Base-by-base conservation (phyloP, 2,329 filamentous ascomycete genomes). In the Nigrospora osmanthi region DNA sequence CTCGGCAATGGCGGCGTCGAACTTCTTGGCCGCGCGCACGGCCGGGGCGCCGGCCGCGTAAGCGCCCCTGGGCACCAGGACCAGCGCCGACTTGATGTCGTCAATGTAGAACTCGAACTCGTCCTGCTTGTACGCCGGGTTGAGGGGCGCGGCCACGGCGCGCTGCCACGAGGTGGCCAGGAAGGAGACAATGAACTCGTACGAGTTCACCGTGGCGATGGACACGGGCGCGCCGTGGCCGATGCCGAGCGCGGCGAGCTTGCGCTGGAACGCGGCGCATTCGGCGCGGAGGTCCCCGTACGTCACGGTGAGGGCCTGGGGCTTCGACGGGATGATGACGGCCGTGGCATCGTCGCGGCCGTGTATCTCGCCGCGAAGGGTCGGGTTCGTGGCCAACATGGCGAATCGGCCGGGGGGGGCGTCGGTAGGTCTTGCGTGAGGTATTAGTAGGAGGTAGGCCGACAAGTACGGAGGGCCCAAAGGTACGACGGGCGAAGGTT, bases 61-160 rank as follows among this genome's bases (percentile, higher is more conserved):
- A 13, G 83, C 79, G 14, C 86, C 87, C 54, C 73, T 73, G 12
- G 88, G 87, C 11, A 94, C 84, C 33, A 94, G 72, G 31, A 89
- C 78, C 47, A 94, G 70, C 32, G 83, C 83, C 6, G 88, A 91
- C 60, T 83, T 87, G 55, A 94, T 73, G 61, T 95, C 88, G 52
- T 89, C 84, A 58, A 95, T 91, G 66, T 93, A 94, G 67, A 94
- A 94, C 63, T 93, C 88, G 62, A 91, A 93, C 64, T 94, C 88
- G 46, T 83, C 83, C 66, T 93, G 87, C 70, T 90, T 94, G 72
- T 94, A 94, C 38, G 83, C 84, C 35, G 88, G 81, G 64, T 95
- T 94, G 52, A 95, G 71, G n/a, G 88, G 89, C 3, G 89, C 89
- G 9, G 88, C 88, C 54, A 93, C 84, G 30, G 75, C 86, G 56